Evolutionary conservation across 441 rosid genomes (phyloP).

Genomic region (Corymbia calophylla): DNA sequence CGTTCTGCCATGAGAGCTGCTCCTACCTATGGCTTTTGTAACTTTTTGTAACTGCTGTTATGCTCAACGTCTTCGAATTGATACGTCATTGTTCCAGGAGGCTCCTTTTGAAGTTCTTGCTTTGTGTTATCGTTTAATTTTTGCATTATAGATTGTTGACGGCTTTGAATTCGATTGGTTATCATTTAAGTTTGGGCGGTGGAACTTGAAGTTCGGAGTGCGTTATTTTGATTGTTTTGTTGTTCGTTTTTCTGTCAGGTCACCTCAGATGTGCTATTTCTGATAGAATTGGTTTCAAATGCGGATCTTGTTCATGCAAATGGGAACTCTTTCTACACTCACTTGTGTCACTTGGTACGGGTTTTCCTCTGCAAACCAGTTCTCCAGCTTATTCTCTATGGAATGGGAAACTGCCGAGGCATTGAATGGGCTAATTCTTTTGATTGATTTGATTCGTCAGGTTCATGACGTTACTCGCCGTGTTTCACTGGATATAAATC

Average conservation of each 20-base stretch:
- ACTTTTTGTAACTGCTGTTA: conserved; percentile 23
- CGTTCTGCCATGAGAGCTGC: neutral
- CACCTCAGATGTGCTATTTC: conserved; percentile 12
- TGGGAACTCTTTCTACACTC: neutral
- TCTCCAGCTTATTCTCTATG: neutral
- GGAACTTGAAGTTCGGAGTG: neutral
- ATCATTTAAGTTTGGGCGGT: neutral
- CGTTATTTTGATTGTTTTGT: neutral
- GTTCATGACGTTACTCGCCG: conserved; percentile 44
- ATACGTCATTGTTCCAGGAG: neutral
- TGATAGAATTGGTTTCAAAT: conserved; percentile 9
- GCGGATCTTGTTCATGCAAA: conserved; percentile 1
- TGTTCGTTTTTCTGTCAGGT: neutral
- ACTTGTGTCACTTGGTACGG: conserved; percentile 12
- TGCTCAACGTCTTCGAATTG: neutral
- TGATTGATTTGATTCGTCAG: conserved; percentile 12
- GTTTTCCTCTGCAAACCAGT: neutral
- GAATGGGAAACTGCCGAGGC: neutral
- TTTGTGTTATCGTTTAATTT: neutral
- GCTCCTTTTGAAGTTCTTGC: neutral
- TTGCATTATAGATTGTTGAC: neutral
- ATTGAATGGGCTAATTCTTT: neutral
- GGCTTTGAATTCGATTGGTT: neutral
- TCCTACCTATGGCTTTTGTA: conserved; percentile 4
- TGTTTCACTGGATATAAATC: conserved; percentile 40